Conservation (phyloP, 345 rosid genomes). For the Populus euphratica region DNA sequence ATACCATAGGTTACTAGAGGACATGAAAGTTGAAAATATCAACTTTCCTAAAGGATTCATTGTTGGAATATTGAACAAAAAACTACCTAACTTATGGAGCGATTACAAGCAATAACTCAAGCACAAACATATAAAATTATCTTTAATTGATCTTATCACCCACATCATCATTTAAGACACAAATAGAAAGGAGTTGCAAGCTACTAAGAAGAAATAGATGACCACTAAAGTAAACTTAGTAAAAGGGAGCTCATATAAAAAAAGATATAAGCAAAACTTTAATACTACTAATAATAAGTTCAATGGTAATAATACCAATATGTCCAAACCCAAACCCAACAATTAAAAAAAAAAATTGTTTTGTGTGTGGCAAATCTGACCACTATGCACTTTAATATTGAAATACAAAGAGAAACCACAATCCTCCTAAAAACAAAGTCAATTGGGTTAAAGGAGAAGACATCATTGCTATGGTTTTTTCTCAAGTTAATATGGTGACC, state of each 20-base stretch:
- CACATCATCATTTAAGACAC: too few relatives aligned
- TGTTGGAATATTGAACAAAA: background rate
- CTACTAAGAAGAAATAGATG: too few relatives aligned
- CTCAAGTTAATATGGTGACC: too few relatives aligned
- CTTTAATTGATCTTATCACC: too few relatives aligned
- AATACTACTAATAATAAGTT: background rate
- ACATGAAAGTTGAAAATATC: background rate
- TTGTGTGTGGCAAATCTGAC: background rate
- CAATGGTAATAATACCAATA: background rate
- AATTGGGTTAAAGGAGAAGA: background rate
- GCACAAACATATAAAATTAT: too few relatives aligned
- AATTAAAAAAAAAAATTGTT: background rate
- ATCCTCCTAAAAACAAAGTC: background rate
- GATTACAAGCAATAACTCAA: too few relatives aligned
- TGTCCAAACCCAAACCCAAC: background rate
- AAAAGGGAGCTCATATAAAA: background rate
- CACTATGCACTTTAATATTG: background rate
- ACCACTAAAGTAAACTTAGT: too few relatives aligned
- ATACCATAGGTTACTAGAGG: too few relatives aligned
- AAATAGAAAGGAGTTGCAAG: too few relatives aligned
- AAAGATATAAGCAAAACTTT: background rate
- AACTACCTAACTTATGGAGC: background rate
- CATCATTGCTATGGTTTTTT: too few relatives aligned
- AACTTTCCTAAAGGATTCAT: background rate
- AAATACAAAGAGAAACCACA: background rate